Evolutionary conservation across 495 filamentous ascomycete species (phyloP), one percentile per base, ranked within the genome.

Genomic region (Entonaema liquescens): DNA sequence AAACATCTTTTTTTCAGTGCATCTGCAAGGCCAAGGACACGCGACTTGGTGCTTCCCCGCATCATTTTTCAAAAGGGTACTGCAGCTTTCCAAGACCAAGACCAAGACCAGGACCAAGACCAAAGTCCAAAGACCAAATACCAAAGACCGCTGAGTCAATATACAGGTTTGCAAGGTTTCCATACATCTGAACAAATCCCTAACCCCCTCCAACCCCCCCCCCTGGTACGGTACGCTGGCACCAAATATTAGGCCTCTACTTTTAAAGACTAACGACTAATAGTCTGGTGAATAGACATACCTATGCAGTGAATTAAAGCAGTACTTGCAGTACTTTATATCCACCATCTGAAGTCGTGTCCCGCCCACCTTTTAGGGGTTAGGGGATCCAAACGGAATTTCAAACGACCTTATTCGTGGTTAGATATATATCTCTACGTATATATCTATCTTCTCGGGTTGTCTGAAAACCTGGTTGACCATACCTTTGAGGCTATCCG

Each of bases 11-110:
- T 13, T 4, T 53, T 13, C 2, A 53, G 17, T 58, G 53, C 59
- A 65, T 28, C 49, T 29, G 15, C 56, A 65, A 65, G 21, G 56
- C 47, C 49, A 65, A 65, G 28, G 29, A 49, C 61, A 70, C 55
- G 49, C 61, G 62, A 65, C 62, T 57, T 21, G 61, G 38, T 62
- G 49, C 40, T 71, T 70, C 61, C 67, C 67, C 62, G 62, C 67
- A 70, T 70, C 54, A n/a, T 33, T 55, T 56, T 47, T 47, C 3
- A 53, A 17, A 35, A 42, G 44, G 60, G 26, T 50, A 36, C 67
- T 40, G 60, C 60, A 64, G 62, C 52, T 49, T 38, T 33, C 47
- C 26, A 57, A 62, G 52, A n/a, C n/a, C n/a, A n/a, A n/a, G n/a
- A n/a, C n/a, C n/a, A n/a, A n/a, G n/a, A n/a, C n/a, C n/a, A n/a